Conservation (phyloP, 768 basidiomycete genomes). For the Asterophora lycoperdoides region DNA sequence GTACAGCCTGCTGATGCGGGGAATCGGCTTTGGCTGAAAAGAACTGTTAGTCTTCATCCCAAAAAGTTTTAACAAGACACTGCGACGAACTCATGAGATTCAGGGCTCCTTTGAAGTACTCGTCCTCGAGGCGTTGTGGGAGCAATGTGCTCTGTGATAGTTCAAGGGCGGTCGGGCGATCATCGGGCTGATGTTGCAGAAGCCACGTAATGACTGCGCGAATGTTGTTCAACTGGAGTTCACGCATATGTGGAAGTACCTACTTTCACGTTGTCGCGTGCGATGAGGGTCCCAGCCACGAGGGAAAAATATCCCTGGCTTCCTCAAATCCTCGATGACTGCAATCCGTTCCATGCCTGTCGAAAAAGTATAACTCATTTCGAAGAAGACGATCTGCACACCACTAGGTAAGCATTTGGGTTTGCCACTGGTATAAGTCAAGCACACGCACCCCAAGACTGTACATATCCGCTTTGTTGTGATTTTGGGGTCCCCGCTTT, state of each 20-base stretch:
- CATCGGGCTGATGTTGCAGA: slow-evolving; percentile 74
- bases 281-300: slow-evolving; percentile 60
- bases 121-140: slow-evolving; percentile 76
- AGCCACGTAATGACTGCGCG: slow-evolving; percentile 73
- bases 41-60: neutral
- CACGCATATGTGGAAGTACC: slow-evolving; percentile 19
- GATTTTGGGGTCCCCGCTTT: slow-evolving; percentile 63
- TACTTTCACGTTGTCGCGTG: slow-evolving; percentile 65
- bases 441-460: slow-evolving; percentile 76
- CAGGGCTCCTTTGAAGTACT: slow-evolving; percentile 79
- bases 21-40: slow-evolving; percentile 71
- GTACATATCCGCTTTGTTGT: slow-evolving; percentile 91
- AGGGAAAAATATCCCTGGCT: slow-evolving; percentile 75
- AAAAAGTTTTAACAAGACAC: neutral
- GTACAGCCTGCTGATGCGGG: slow-evolving; percentile 72
- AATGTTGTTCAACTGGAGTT: slow-evolving; percentile 1
- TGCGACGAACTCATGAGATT: slow-evolving; percentile 61
- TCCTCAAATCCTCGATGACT: slow-evolving; percentile 76
- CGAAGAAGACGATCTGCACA: slow-evolving; percentile 87
- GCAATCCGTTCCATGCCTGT: slow-evolving; percentile 82
- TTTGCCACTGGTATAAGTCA: neutral
- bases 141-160: slow-evolving; percentile 75
- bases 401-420: neutral
- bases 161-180: slow-evolving; percentile 78
- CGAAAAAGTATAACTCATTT: slow-evolving; percentile 86